These are phyloP conservation scores for Podosphaera xanthii DNA, from an alignment of 2,329 filamentous ascomycete species.

Conservation along the genomic window DNA sequence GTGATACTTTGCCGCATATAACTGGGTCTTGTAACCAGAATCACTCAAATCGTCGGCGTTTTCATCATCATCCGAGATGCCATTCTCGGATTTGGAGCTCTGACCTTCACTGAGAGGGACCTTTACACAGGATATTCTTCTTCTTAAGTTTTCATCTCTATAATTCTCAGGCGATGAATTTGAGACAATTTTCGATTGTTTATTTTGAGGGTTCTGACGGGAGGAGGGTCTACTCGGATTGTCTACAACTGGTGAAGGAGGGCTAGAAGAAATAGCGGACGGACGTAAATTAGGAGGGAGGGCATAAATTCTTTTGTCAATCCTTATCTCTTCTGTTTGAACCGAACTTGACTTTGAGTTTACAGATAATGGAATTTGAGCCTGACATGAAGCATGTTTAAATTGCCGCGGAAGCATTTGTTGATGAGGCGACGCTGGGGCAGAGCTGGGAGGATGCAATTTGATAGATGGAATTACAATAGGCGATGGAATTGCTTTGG, in stretches of 20 bases:
- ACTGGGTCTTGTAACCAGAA: too few species aligned
- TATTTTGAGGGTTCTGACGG: too few species aligned
- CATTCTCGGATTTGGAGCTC: too few species aligned
- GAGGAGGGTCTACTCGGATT: too few species aligned
- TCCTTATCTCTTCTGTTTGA: slow-evolving; percentile 79
- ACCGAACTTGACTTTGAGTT: slow-evolving; percentile 24
- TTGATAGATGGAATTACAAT: slow-evolving; percentile 60
- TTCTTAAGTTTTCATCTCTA: too few species aligned
- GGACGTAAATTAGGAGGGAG: slow-evolving; percentile 61
- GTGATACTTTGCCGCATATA: too few species aligned
- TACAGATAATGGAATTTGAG: slow-evolving; percentile 27
- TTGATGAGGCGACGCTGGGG: slow-evolving; percentile 55
- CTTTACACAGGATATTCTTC: too few species aligned
- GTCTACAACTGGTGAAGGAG: slow-evolving; percentile 24
- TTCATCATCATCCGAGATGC: too few species aligned
- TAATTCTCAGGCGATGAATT: too few species aligned
- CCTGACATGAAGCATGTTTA: slow-evolving; percentile 69
- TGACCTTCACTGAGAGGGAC: too few species aligned
- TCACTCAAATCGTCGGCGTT: too few species aligned
- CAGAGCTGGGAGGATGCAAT: slow-evolving; percentile 69
- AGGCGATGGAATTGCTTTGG: slow-evolving; percentile 17
- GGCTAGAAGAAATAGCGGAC: slow-evolving; percentile 44
- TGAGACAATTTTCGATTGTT: too few species aligned
- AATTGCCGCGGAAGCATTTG: slow-evolving; percentile 57
- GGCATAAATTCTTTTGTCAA: slow-evolving; percentile 53